These are phyloP conservation scores for Sphaerosporella brunnea DNA, from an alignment of 495 filamentous ascomycete genomes.

Conservation along the genomic window DNA sequence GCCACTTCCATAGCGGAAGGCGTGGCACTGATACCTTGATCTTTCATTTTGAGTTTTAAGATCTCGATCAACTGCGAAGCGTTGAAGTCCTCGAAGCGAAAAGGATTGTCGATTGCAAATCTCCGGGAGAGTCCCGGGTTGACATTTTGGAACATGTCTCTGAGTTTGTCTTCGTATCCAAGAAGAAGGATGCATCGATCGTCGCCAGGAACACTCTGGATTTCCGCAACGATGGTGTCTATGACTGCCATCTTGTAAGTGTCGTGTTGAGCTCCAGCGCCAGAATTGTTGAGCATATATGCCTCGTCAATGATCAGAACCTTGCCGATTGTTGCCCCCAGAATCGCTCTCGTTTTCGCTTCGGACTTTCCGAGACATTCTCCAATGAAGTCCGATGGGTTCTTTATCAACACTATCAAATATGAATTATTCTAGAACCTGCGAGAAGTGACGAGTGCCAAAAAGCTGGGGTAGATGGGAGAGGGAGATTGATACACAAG, in stretches of 20 bases:
- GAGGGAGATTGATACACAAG: constrained; percentile 23
- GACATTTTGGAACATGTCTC: constrained; percentile 59
- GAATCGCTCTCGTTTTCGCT: constrained; percentile 51
- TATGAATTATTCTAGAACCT: too few species aligned
- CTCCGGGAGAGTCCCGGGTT: constrained; percentile 57
- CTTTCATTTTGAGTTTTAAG: constrained; percentile 33
- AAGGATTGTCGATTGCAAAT: constrained; percentile 47
- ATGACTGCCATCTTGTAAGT: constrained; percentile 46
- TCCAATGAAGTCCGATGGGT: constrained; percentile 58
- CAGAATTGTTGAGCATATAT: constrained; percentile 33
- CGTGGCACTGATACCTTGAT: constrained; percentile 32
- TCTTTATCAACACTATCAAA: constrained; percentile 43
- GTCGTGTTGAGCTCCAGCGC: constrained; percentile 27
- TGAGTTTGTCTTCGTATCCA: constrained; percentile 63
- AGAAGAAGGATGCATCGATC: constrained; percentile 62
- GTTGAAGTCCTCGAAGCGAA: constrained; percentile 33
- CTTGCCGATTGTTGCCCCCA: constrained; percentile 48
- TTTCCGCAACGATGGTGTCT: constrained; percentile 69
- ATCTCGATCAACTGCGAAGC: constrained; percentile 26
- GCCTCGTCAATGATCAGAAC: constrained; percentile 65
- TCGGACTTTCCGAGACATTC: constrained; percentile 46
- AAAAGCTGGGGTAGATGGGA: too few species aligned
- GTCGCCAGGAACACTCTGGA: constrained; percentile 58
- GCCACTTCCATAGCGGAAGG: constrained; percentile 31
- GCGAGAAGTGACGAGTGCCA: too few species aligned